A percentile compares a stretch with the other conserved stretches of the same genome.
These are phyloP conservation scores for Carex littledalei DNA, from an alignment of 176 grass and related monocot species.

Conservation along the genomic window DNA sequence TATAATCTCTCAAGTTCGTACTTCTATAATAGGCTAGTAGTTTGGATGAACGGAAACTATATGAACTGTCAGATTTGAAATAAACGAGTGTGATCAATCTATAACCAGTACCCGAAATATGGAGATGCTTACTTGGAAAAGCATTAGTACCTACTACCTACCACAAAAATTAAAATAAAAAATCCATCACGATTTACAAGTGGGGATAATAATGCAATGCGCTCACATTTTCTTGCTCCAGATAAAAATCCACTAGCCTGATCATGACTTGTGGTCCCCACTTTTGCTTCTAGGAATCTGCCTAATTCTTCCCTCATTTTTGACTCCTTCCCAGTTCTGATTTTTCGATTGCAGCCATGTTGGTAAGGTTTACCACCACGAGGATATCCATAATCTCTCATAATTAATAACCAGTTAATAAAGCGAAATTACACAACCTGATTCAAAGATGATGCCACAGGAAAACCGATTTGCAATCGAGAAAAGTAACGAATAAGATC, in stretches of 20 bases:
- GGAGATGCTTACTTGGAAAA: background rate
- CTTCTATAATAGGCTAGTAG: background rate
- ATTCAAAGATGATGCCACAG: background rate
- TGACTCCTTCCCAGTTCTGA: background rate
- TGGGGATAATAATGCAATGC: background rate
- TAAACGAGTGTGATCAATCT: background rate
- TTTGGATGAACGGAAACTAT: background rate
- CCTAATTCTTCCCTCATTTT: background rate
- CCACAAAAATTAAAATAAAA: background rate
- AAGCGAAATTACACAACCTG: background rate
- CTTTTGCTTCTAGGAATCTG: background rate
- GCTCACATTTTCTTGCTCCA: background rate
- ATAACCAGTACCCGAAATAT: background rate
- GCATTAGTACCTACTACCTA: background rate
- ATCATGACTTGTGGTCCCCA: background rate
- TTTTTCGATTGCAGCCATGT: background rate
- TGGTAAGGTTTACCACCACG: too few relatives aligned
- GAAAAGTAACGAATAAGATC: background rate
- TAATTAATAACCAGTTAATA: background rate
- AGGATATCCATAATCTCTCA: background rate
- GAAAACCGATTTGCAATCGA: constrained; percentile 23
- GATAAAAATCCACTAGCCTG: background rate
- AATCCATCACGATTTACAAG: background rate
- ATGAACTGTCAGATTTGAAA: background rate
- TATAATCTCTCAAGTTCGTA: background rate